Conservation (phyloP, 495 filamentous ascomycete species). For the Cairneyella variabilis region DNA sequence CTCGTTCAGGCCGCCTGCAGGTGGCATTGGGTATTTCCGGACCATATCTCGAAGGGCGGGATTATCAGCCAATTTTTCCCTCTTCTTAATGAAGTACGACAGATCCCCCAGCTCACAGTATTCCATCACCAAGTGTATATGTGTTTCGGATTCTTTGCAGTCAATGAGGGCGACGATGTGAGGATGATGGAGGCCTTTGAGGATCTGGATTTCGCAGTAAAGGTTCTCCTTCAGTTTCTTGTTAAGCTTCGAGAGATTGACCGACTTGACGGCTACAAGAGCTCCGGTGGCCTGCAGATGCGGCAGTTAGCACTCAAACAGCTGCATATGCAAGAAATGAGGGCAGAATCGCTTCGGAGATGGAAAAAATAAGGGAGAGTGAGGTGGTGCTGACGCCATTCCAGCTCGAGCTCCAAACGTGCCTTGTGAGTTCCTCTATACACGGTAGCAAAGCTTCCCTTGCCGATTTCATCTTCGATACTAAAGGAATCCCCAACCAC, state of each 20-base stretch:
- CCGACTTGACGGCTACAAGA: conserved; percentile 91
- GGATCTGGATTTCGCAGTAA: conserved; percentile 88
- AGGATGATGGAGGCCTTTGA: conserved; percentile 87
- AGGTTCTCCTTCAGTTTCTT: conserved; percentile 96
- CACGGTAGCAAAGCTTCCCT: conserved; percentile 93
- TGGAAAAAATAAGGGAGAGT: conserved; percentile 7
- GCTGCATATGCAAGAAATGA: not conserved
- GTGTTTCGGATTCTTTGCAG: conserved; percentile 76
- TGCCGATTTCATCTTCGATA: conserved; percentile 81
- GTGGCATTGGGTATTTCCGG: conserved; percentile 80
- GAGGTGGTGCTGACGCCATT: not conserved
- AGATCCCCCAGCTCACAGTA: conserved; percentile 94
- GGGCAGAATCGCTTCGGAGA: conserved; percentile 5
- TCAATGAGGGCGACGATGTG: conserved; percentile 96
- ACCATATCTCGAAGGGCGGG: conserved; percentile 80
- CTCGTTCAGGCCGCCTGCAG: conserved; percentile 81
- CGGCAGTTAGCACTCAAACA: conserved; percentile 37
- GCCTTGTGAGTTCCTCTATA: conserved; percentile 84
- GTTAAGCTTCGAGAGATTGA: conserved; percentile 83
- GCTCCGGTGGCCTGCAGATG: conserved; percentile 50
- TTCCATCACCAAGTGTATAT: conserved; percentile 98
- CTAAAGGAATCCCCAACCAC: conserved; percentile 67
- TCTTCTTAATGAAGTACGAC: conserved; percentile 90
- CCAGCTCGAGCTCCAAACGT: conserved; percentile 31
- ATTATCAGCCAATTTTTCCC: conserved; percentile 71